These are phyloP conservation scores for Podila clonocystis DNA, from an alignment of 192 early-diverging fungal species.

Conservation along the genomic window DNA sequence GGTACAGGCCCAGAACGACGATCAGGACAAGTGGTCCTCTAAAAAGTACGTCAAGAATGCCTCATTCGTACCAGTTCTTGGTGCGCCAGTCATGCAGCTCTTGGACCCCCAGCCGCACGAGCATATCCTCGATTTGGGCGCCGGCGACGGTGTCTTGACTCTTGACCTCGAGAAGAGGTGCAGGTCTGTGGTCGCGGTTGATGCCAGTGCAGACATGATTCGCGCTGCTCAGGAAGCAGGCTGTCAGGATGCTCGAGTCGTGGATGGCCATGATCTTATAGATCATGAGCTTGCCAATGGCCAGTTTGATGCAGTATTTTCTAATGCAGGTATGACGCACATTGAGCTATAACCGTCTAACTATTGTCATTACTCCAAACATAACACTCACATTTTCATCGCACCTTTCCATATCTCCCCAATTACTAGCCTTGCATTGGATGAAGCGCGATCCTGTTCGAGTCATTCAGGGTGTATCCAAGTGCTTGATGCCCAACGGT, in stretches of 20 bases:
- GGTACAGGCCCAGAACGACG: neutral
- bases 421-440: conserved; percentile 72
- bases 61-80: conserved; percentile 64
- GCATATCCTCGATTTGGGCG: conserved; percentile 73
- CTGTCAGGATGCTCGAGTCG: conserved; percentile 55
- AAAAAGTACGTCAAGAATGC: conserved; percentile 62
- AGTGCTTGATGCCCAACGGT: conserved; percentile 63
- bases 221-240: conserved; percentile 47
- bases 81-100: conserved; percentile 58
- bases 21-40: conserved; percentile 61
- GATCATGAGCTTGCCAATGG: conserved; percentile 48
- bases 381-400: neutral
- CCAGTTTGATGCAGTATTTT: conserved; percentile 75
- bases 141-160: conserved; percentile 74
- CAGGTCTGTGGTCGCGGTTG: conserved; percentile 66
- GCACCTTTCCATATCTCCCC: neutral
- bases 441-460: conserved; percentile 67
- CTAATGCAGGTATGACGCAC: conserved; percentile 63
- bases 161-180: conserved; percentile 55
- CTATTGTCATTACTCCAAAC: neutral
- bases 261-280: conserved; percentile 65
- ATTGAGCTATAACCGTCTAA: too few relatives aligned
- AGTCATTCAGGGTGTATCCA: conserved; percentile 66
- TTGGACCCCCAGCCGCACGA: conserved; percentile 62
- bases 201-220: conserved; percentile 70